Evolutionary conservation across 129 eudicot genomes (phyloP).

Genomic region (Helianthus annuus): HanXRQr2.0-SUNRISE NC_035448.2:167096145-167096644

Average conservation of each 20-base stretch:
- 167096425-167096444: background rate
- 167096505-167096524: conserved; percentile 5
- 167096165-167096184: too few relatives aligned
- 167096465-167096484: background rate
- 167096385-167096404: background rate
- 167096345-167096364: conserved; percentile 4
- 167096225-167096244: background rate
- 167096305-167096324: conserved; percentile 76
- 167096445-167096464: background rate
- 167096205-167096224: conserved; percentile 9
- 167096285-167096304: conserved; percentile 87
- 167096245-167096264: conserved; percentile 77
- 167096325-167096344: conserved; percentile 20
- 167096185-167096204: too few relatives aligned
- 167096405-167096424: background rate
- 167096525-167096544: conserved; percentile 15
- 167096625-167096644: too few relatives aligned
- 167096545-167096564: background rate
- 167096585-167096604: background rate
- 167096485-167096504: conserved; percentile 8
- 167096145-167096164: too few relatives aligned
- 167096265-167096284: conserved; percentile 91
- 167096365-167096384: conserved; percentile 9
- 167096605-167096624: conserved; percentile 11
- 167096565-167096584: conserved; percentile 14